phyloP scores from a whole-genome alignment of 306 rosid genomes.

The Leucaena leucocephala region DNA sequence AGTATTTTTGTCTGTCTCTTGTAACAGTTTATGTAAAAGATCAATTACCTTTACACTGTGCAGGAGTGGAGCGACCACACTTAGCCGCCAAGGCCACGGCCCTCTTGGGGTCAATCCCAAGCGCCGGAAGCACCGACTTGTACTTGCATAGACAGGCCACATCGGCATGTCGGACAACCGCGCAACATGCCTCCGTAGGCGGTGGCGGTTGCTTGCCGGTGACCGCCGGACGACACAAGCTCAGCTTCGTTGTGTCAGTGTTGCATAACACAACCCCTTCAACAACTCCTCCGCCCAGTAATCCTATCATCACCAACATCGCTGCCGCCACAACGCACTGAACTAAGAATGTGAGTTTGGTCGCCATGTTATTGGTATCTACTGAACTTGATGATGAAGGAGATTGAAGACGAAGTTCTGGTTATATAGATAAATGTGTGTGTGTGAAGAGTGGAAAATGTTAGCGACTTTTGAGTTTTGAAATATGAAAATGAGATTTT shows the following conservation, averaged over 20 bases:
- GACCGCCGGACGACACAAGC: slow-evolving; percentile 51
- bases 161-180: slow-evolving; percentile 46
- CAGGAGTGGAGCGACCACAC: slow-evolving; percentile 54
- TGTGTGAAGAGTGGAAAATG: too few relatives aligned
- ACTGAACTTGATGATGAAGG: too few relatives aligned
- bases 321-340: neutral
- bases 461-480: neutral
- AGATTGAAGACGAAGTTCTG: neutral
- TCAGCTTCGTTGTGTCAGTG: slow-evolving; percentile 42
- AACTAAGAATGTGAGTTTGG: neutral
- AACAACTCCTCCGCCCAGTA: slow-evolving; percentile 13
- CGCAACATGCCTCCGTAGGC: slow-evolving; percentile 55
- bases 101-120: slow-evolving; percentile 54
- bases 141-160: slow-evolving; percentile 55
- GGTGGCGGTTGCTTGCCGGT: slow-evolving; percentile 48
- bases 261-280: slow-evolving; percentile 44
- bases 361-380: neutral
- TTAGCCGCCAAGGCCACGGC: slow-evolving; percentile 62
- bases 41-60: slow-evolving; percentile 47
- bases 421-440: neutral
- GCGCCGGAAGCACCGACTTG: slow-evolving; percentile 46
- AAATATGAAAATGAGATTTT: too few relatives aligned
- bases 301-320: neutral
- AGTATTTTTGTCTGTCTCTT: too few relatives aligned
- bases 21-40: too few relatives aligned